These are phyloP conservation scores for Pleurotus salmoneostramineus DNA, from an alignment of 768 basidiomycete species.

Conservation along the genomic window DNA sequence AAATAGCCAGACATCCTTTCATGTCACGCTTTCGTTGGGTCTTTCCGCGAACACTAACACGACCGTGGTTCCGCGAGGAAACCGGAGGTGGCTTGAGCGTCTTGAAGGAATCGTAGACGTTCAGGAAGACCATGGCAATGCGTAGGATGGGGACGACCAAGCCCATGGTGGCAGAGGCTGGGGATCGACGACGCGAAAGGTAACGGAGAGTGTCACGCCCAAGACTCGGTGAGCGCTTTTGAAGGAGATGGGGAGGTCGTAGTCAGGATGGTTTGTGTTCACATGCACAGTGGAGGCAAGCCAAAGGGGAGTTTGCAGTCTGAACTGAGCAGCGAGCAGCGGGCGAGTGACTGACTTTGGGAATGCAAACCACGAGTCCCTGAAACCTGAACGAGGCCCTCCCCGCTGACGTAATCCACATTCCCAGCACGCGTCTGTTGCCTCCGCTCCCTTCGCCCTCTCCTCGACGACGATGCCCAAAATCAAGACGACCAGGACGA, in stretches of 20 bases:
- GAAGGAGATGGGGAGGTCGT: not conserved
- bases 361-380: not conserved
- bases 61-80: slow-evolving; percentile 49
- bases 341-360: not conserved
- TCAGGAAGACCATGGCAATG: slow-evolving; percentile 67
- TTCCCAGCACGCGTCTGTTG: not conserved
- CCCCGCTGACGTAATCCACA: slow-evolving; percentile 17
- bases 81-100: slow-evolving; percentile 65
- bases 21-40: slow-evolving; percentile 79
- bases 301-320: too few relatives aligned
- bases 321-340: not conserved
- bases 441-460: not conserved
- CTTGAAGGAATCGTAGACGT: slow-evolving; percentile 84
- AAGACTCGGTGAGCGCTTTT: not conserved
- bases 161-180: slow-evolving; percentile 45
- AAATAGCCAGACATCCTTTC: slow-evolving; percentile 80
- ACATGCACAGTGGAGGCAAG: slow-evolving; percentile 1
- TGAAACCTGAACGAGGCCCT: not conserved
- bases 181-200: not conserved
- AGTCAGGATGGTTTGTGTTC: slow-evolving; percentile 1
- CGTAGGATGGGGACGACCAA: slow-evolving; percentile 66
- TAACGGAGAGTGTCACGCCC: not conserved
- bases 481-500: slow-evolving; percentile 89
- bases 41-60: slow-evolving; percentile 62
- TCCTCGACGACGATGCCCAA: slow-evolving; percentile 70